These are phyloP conservation scores for Groenewaldozyma auringiensis DNA, from an alignment of 1,139 yeast genomes.

Conservation along the genomic window DNA sequence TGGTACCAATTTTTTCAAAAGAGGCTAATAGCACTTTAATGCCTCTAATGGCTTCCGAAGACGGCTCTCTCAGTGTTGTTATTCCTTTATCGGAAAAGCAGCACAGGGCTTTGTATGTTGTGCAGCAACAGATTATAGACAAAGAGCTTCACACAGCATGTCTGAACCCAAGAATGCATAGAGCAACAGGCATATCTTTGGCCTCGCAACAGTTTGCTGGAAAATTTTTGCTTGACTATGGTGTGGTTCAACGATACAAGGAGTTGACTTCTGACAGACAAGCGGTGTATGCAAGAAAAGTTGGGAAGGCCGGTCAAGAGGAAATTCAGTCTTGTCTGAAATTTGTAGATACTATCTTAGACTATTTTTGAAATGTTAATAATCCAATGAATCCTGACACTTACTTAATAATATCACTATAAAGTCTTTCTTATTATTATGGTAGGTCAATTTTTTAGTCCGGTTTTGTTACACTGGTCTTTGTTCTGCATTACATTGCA, in stretches of 20 bases:
- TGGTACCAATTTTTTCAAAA: slow-evolving; percentile 37
- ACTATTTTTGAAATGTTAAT: slow-evolving; percentile 14
- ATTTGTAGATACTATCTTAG: slow-evolving; percentile 16
- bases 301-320: slow-evolving; percentile 28
- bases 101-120: slow-evolving; percentile 72
- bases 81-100: slow-evolving; percentile 66
- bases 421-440: no score
- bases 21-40: slow-evolving; percentile 29
- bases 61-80: slow-evolving; percentile 73
- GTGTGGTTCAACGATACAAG: slow-evolving; percentile 21
- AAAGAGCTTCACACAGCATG: slow-evolving; percentile 70
- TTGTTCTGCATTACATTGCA: no score
- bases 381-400: neutral
- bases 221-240: slow-evolving; percentile 23
- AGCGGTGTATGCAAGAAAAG: slow-evolving; percentile 25
- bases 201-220: slow-evolving; percentile 12
- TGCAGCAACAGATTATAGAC: slow-evolving; percentile 82
- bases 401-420: no score
- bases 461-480: no score
- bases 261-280: slow-evolving; percentile 22
- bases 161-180: slow-evolving; percentile 53
- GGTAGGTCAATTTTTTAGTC: no score
- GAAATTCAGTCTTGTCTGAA: slow-evolving; percentile 22
- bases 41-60: slow-evolving; percentile 59
- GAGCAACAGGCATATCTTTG: slow-evolving; percentile 16